Percentiles rank a stretch among this genome's conserved stretches.
Evolutionary conservation across 805 yeast species (phyloP).

Genomic region (Crinitomyces ghanaensis): DNA sequence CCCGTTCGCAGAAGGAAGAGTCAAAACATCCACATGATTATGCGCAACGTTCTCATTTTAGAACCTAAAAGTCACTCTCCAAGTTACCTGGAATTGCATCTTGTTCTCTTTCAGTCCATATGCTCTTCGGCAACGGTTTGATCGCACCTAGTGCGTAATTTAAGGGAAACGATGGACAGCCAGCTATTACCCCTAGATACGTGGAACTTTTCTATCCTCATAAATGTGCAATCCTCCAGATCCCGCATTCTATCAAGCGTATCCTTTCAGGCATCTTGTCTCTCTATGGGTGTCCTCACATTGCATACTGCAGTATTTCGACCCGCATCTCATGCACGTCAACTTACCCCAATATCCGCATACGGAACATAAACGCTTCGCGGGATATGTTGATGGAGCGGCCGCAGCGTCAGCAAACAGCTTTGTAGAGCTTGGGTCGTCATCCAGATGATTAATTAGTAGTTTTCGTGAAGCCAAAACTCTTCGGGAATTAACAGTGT

Average conservation of each 20-base stretch:
- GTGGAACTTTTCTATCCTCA: too few species aligned
- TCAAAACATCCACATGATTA: too few species aligned
- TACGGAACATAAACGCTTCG: conserved; percentile 25
- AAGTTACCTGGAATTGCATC: too few species aligned
- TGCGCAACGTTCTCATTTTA: too few species aligned
- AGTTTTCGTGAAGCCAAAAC: conserved; percentile 29
- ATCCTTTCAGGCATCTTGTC: conserved; percentile 26
- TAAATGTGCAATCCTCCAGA: too few species aligned
- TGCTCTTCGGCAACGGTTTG: too few species aligned
- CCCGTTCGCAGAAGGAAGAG: too few species aligned
- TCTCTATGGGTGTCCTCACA: conserved; percentile 29
- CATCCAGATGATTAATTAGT: conserved; percentile 30
- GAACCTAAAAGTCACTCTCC: too few species aligned
- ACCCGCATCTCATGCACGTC: conserved; percentile 28
- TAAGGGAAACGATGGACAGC: too few species aligned
- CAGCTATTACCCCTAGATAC: too few species aligned
- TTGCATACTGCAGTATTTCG: conserved; percentile 24
- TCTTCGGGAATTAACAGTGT: conserved; percentile 25
- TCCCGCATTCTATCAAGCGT: conserved; percentile 19
- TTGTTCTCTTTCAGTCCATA: too few species aligned
- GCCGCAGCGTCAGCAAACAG: conserved; percentile 23
- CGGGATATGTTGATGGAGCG: conserved; percentile 28
- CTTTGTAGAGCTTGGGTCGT: conserved; percentile 26
- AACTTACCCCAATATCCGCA: conserved; percentile 31
- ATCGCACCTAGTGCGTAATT: too few species aligned